These are phyloP conservation scores for Cutaneotrichosporon sp. DNA, from an alignment of 1,284 basidiomycete species.

Conservation along the genomic window DNA sequence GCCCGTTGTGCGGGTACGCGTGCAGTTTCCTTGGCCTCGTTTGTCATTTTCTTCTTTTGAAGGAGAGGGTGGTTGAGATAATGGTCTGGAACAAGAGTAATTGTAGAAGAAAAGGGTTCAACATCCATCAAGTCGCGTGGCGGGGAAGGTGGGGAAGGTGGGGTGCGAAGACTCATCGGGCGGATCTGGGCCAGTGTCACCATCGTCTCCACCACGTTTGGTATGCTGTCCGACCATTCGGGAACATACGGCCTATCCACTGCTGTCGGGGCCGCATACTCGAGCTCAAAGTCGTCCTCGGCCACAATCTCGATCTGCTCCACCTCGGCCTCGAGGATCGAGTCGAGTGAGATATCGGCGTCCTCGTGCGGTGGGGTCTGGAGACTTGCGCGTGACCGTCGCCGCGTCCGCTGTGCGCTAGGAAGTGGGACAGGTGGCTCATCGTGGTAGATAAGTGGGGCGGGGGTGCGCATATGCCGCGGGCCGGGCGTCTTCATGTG, in stretches of 20 bases:
- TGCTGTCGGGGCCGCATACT: constrained; percentile 20
- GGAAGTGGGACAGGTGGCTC: constrained; percentile 42
- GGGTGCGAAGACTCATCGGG: constrained; percentile 9
- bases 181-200: constrained; percentile 15
- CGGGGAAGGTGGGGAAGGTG: neutral
- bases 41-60: neutral
- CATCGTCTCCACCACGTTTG: constrained; percentile 22
- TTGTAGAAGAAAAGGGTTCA: constrained; percentile 1
- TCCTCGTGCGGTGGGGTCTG: constrained; percentile 5
- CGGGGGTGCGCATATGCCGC: constrained; percentile 21
- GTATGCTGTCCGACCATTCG: constrained; percentile 20
- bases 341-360: constrained; percentile 36
- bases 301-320: neutral
- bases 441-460: constrained; percentile 9
- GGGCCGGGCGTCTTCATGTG: constrained; percentile 6
- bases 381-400: constrained; percentile 23
- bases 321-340: constrained; percentile 35
- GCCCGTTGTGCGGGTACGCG: neutral
- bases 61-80: constrained; percentile 9
- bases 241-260: constrained; percentile 19
- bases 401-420: constrained; percentile 38
- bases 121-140: constrained; percentile 1
- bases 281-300: constrained; percentile 21
- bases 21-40: neutral
- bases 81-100: constrained; percentile 15